Evolutionary conservation across 768 basidiomycete genomes (phyloP).

Genomic region (Panaeolus cyanescens): DNA sequence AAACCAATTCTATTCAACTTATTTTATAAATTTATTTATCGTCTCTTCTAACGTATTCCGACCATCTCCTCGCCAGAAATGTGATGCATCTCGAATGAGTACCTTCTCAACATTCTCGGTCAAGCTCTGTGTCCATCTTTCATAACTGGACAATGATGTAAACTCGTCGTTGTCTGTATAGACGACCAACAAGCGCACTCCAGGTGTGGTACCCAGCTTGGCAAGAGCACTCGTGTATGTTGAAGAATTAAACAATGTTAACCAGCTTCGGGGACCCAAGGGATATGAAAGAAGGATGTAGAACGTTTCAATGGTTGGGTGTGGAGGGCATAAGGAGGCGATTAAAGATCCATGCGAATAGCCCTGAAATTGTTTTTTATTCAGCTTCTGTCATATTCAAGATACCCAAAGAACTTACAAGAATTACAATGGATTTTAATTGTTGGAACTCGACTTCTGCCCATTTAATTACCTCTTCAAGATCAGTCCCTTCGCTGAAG

Average conservation of each 20-base stretch:
- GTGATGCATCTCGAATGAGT: conserved; percentile 51
- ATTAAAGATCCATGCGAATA: conserved; percentile 84
- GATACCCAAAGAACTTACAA: conserved; percentile 43
- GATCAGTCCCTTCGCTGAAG: conserved; percentile 66
- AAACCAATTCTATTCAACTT: conserved; percentile 13
- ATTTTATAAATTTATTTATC: conserved; percentile 38
- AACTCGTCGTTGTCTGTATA: conserved; percentile 77
- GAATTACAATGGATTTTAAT: conserved; percentile 53
- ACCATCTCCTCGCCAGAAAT: conserved; percentile 63
- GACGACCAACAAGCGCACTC: conserved; percentile 58
- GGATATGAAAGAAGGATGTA: conserved; percentile 82
- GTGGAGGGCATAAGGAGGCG: conserved; percentile 61
- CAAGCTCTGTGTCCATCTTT: conserved; percentile 52
- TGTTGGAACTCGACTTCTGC: conserved; percentile 43
- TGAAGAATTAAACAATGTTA: conserved; percentile 67
- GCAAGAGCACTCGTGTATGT: conserved; percentile 56
- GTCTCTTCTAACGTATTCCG: conserved; percentile 25
- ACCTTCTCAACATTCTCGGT: conserved; percentile 31
- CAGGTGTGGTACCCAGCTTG: conserved; percentile 45
- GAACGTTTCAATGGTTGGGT: conserved; percentile 51
- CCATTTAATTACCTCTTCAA: conserved; percentile 63
- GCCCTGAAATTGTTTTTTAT: conserved; percentile 13
- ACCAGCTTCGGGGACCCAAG: conserved; percentile 60
- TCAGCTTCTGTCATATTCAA: conserved; percentile 5
- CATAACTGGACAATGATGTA: conserved; percentile 56